Conservation (phyloP, 2,329 filamentous ascomycete species). For the Elsinoe arachidis region DNA sequence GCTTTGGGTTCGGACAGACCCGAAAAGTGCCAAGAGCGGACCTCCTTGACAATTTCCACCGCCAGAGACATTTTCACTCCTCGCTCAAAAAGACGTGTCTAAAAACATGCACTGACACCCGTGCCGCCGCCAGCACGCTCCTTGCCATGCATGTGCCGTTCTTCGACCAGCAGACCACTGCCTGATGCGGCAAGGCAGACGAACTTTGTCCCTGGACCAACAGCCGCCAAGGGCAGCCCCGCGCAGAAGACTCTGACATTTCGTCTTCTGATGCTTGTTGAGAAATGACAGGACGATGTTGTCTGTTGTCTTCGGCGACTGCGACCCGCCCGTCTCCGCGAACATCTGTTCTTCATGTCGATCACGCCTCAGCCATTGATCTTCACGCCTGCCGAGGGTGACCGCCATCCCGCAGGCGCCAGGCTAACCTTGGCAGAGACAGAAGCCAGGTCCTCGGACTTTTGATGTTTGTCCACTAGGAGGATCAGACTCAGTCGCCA, state of each 20-base stretch:
- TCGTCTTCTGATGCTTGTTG: background rate
- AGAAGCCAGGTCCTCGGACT: background rate
- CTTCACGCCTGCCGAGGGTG: background rate
- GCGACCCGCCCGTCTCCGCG: background rate
- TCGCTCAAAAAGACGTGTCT: background rate
- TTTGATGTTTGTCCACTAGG: background rate
- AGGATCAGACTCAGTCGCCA: background rate
- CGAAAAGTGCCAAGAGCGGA: slow-evolving; percentile 1
- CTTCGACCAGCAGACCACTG: background rate
- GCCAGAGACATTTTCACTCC: background rate
- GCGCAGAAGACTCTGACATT: background rate
- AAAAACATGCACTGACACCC: background rate
- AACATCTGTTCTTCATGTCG: background rate
- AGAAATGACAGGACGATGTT: slow-evolving; percentile 1
- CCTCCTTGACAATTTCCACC: slow-evolving; percentile 6
- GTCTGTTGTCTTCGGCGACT: no score
- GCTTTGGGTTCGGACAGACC: background rate
- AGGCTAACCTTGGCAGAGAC: background rate
- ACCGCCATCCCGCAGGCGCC: background rate
- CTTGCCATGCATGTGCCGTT: background rate
- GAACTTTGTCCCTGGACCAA: background rate
- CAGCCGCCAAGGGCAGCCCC: background rate
- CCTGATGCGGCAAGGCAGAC: background rate
- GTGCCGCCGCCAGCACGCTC: background rate
- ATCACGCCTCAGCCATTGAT: background rate